Conservation (phyloP, 257 asterid species). For the Euphrasia confusa region DNA sequence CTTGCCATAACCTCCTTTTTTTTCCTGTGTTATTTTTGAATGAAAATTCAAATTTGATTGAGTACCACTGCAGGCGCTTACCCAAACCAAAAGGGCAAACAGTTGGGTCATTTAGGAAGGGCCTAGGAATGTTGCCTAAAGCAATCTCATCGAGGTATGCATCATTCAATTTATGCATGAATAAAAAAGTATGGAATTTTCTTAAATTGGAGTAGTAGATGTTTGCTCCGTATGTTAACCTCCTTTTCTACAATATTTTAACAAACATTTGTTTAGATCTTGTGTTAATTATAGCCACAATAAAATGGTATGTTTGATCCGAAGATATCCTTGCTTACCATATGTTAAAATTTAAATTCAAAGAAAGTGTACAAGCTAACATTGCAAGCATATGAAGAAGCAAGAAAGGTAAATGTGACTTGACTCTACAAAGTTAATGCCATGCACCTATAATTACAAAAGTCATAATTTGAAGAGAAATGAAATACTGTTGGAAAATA, state of each 20-base stretch:
- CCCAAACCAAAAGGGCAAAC: constrained; percentile 97
- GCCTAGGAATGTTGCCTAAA: constrained; percentile 68
- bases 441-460: constrained; percentile 10
- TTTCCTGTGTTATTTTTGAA: constrained; percentile 20
- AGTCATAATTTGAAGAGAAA: neutral
- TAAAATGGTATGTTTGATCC: constrained; percentile 6
- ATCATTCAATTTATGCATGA: constrained; percentile 10
- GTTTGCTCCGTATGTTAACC: constrained; percentile 12
- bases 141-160: constrained; percentile 74
- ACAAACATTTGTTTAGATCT: neutral
- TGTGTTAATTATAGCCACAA: constrained; percentile 1
- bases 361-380: neutral
- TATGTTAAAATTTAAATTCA: neutral
- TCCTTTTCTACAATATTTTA: neutral
- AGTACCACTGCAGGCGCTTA: constrained; percentile 59
- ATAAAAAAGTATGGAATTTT: neutral
- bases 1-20: constrained; percentile 24
- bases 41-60: constrained; percentile 26
- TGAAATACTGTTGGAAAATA: constrained; percentile 13
- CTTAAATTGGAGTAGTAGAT: constrained; percentile 10
- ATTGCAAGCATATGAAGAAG: neutral
- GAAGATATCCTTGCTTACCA: constrained; percentile 9
- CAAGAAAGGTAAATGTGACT: constrained; percentile 9
- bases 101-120: constrained; percentile 88
- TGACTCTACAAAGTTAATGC: neutral